Evolutionary conservation across 1,139 yeast species (phyloP).

Genomic region (Lodderomyces oxycetoniae): DNA sequence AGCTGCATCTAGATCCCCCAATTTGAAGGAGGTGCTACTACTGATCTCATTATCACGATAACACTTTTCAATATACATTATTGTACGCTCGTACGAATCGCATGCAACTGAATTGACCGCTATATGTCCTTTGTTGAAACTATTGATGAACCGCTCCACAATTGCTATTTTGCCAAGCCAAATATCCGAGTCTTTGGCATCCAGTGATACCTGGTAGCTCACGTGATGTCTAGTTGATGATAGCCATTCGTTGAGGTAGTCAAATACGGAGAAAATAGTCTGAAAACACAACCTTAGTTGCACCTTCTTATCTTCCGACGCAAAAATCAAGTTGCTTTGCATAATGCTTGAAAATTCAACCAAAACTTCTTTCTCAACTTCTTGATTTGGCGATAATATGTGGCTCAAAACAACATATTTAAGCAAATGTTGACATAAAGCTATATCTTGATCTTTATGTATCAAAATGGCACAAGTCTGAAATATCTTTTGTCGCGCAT

Average conservation of each 20-base stretch:
- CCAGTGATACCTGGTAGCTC: slow-evolving; percentile 16
- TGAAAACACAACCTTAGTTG: slow-evolving; percentile 62
- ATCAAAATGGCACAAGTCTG: slow-evolving; percentile 62
- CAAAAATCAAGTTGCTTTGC: slow-evolving; percentile 8
- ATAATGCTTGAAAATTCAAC: slow-evolving; percentile 52
- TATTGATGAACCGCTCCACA: slow-evolving; percentile 44
- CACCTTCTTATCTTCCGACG: slow-evolving; percentile 51
- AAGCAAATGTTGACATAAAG: slow-evolving; percentile 65
- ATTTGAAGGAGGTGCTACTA: slow-evolving; percentile 25
- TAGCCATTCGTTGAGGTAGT: slow-evolving; percentile 78
- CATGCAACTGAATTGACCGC: slow-evolving; percentile 81
- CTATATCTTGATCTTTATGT: slow-evolving; percentile 60
- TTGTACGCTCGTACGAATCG: slow-evolving; percentile 81
- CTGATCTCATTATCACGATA: slow-evolving; percentile 41
- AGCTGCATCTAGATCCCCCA: slow-evolving; percentile 38
- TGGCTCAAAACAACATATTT: slow-evolving; percentile 76
- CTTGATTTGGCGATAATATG: slow-evolving; percentile 47
- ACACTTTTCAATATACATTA: slow-evolving; percentile 81
- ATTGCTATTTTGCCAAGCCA: slow-evolving; percentile 23
- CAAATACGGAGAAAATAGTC: slow-evolving; percentile 71
- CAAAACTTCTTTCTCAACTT: slow-evolving; percentile 42
- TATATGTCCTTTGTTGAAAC: slow-evolving; percentile 63
- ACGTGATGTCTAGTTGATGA: slow-evolving; percentile 34
- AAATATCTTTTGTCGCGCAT: slow-evolving; percentile 42
- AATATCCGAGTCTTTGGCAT: not conserved